Evolutionary conservation across 228 moss, liverwort and hornwort genomes (phyloP), one percentile per base, ranked within the genome.

Genomic region (Sphagnum magellanicum): DNA sequence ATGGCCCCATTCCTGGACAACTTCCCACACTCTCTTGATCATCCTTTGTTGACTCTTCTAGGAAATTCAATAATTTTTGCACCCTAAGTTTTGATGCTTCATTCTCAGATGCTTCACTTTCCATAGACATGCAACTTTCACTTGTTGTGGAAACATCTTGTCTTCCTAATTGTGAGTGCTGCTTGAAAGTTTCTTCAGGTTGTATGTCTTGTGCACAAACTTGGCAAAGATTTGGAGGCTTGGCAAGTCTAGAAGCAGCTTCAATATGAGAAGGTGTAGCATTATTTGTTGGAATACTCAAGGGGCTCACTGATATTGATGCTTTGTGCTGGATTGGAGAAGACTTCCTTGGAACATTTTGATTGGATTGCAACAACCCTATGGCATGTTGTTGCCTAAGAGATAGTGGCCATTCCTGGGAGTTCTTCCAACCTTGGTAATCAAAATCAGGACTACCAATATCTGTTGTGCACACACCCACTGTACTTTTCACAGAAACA

Each of bases 11-110:
- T 49, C 80, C 83, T 6, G 78, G 78, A 68, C 87, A 87, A 73
- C 87, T 87, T 47, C 83, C 87, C 65, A 83, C 83, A 59, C 87
- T 87, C 76, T 87, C 87, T 49, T 65, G 66, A 68, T 87, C 86
- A 65, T 50, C 70, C 15, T 52, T 65, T 68, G 12, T 71, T 6
- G 48, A 48, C 9, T 59, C 69, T 49, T 64, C 70, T 32, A 13
- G 76, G 48, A 75, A 63, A 57, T 66, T 7, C 79, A 76, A 61
- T 71, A 71, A 60, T 46, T 67, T 1, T 32, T 32, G 32, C 32
- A 72, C 72, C 6, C 74, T 66, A 13, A 61, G 74, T 10, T 63
- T 72, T 0, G 79, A 63, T 68, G 67, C 74, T 10, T 73, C 63
- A 52, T 48, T 32, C 0, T 66, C 53, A 10, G 74, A 64, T 59